phyloP scores from a whole-genome alignment of 768 basidiomycete species.

The Termitomyces sp. region DNA sequence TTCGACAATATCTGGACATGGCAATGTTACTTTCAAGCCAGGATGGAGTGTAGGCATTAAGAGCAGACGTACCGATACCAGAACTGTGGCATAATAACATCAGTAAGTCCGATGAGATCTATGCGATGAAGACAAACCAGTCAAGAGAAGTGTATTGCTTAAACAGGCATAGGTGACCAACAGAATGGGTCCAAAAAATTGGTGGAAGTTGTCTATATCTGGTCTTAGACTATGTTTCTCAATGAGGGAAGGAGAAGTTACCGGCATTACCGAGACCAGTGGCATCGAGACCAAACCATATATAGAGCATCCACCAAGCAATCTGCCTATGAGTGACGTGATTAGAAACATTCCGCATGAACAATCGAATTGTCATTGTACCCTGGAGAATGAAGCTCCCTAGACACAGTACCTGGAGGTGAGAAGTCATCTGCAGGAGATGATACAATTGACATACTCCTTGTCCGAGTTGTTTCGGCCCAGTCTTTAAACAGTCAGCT shows the following conservation, averaged over 20 bases:
- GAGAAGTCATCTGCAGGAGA: neutral
- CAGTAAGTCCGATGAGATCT: neutral
- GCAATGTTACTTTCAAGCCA: neutral
- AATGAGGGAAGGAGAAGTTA: constrained; percentile 29
- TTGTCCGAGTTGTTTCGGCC: constrained; percentile 46
- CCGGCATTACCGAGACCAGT: constrained; percentile 80
- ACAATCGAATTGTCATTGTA: neutral
- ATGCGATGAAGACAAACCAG: constrained; percentile 39
- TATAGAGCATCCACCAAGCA: constrained; percentile 92
- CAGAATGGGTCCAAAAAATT: constrained; percentile 83
- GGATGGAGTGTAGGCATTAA: neutral
- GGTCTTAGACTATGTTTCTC: neutral
- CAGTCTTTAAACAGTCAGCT: constrained; percentile 34
- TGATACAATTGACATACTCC: constrained; percentile 31
- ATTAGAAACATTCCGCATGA: neutral
- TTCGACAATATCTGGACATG: constrained; percentile 80
- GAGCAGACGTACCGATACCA: constrained; percentile 60
- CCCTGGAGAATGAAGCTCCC: neutral
- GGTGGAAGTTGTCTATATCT: constrained; percentile 64
- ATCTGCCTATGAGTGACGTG: constrained; percentile 32
- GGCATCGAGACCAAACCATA: constrained; percentile 95
- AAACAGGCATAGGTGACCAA: constrained; percentile 90
- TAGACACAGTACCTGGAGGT: neutral
- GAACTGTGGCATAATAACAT: constrained; percentile 36
- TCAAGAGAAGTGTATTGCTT: constrained; percentile 88